phyloP scores from a whole-genome alignment of 2,329 filamentous ascomycete genomes.

The Teratosphaeria gauchensis region DNA sequence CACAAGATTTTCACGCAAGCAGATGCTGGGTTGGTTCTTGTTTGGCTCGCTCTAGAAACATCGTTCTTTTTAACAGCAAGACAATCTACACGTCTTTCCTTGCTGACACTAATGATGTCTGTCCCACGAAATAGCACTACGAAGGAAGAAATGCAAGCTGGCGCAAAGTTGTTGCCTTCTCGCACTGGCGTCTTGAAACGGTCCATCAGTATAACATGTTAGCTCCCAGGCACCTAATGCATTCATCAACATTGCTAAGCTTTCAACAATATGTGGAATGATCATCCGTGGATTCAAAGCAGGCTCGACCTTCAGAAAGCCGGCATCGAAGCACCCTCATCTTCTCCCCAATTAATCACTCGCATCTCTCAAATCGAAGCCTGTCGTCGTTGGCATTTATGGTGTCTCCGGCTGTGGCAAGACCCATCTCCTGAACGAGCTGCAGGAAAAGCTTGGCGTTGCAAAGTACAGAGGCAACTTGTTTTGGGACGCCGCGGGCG shows the following conservation, averaged over 20 bases:
- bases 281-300: not conserved
- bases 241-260: not conserved
- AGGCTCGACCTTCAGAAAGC: not conserved
- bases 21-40: too few relatives aligned
- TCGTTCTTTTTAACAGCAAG: too few relatives aligned
- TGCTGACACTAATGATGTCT: too few relatives aligned
- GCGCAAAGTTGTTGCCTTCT: too few relatives aligned
- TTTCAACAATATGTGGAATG: not conserved
- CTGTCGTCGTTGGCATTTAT: slow-evolving; percentile 44
- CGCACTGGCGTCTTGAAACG: not conserved
- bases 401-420: slow-evolving; percentile 49
- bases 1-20: too few relatives aligned
- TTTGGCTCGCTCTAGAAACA: too few relatives aligned
- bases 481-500: slow-evolving; percentile 37
- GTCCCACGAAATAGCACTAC: too few relatives aligned
- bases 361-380: not conserved
- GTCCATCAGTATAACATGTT: not conserved
- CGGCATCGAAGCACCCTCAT: not conserved
- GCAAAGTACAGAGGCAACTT: slow-evolving; percentile 32
- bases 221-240: not conserved
- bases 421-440: slow-evolving; percentile 33
- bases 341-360: not conserved
- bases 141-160: too few relatives aligned
- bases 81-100: too few relatives aligned
- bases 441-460: slow-evolving; percentile 29